Evolutionary conservation across 2,329 filamentous ascomycete species (phyloP), one percentile per base, ranked within the genome.

Genomic region (Microthyrium microscopicum): DNA sequence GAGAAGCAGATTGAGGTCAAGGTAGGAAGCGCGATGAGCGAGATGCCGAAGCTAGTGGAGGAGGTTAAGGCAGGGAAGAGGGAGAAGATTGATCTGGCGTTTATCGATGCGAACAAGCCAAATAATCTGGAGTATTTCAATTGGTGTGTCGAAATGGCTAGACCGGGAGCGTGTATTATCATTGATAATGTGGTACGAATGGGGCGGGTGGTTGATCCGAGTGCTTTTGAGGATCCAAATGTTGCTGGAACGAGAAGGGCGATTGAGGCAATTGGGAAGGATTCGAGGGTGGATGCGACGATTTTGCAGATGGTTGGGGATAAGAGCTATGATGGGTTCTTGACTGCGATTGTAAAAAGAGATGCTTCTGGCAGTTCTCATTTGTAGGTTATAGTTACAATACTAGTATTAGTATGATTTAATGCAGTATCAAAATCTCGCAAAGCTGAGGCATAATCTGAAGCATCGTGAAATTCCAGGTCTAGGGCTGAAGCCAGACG

Each of bases 51-150:
- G 31, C 43, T 70, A 12, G 47, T 41, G 0, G 46, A 52, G 5
- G 57, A 67, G 37, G 55, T 62, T 9, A 39, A 49, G 28, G 29
- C 34, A 2, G 57, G 56, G 3, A 52, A 50, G 38, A 40, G 58
- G 1, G 49, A 49, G 8, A 49, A 49, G 28, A 66, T 65, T 38
- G 62, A 63, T 35, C 53, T 70, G 39, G 56, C 62, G 1, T 69
- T 69, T 37, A 61, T 70, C 22, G 64, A 70, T 43, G 66, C 65
- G 5, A 60, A 62, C 29, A 65, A 62, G 48, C 49, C 51, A 27
- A 60, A 63, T 40, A 63, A 66, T 35, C 60, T 54, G 50, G 52
- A 54, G 19, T 66, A 66, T 39, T 64, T 68, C 27, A 52, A 66
- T 34, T 48, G 48, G 41, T 58, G 58, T 3, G 45, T 61, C 15